Evolutionary conservation across 2,329 filamentous ascomycete genomes (phyloP).

Genomic region (Pseudopithomyces maydicus): DNA sequence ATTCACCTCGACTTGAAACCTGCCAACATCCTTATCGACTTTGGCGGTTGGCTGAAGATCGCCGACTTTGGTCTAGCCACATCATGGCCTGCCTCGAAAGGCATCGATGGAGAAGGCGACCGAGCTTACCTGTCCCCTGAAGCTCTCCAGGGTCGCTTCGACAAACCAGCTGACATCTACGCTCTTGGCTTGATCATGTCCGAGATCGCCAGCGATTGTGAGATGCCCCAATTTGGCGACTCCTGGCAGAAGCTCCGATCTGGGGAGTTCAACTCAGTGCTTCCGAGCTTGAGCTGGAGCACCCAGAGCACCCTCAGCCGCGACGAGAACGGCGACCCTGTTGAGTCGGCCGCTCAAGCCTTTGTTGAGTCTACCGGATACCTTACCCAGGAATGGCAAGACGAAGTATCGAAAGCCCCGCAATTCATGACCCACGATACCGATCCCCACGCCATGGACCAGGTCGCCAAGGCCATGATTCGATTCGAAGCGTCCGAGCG

Average conservation of each 20-base stretch:
- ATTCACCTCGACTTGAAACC: slow-evolving; percentile 87
- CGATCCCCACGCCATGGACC: slow-evolving; percentile 78
- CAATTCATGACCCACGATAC: slow-evolving; percentile 83
- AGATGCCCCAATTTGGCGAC: slow-evolving; percentile 88
- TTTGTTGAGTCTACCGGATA: slow-evolving; percentile 36
- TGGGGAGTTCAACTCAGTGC: slow-evolving; percentile 79
- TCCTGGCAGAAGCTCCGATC: slow-evolving; percentile 89
- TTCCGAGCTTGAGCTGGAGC: slow-evolving; percentile 86
- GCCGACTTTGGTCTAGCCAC: slow-evolving; percentile 86
- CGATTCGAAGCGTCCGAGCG: slow-evolving; percentile 73
- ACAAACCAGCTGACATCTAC: slow-evolving; percentile 92
- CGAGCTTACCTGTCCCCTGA: slow-evolving; percentile 96
- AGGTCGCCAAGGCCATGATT: slow-evolving; percentile 87
- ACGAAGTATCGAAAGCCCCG: slow-evolving; percentile 72
- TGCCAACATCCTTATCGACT: slow-evolving; percentile 81
- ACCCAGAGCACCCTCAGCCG: slow-evolving; percentile 70
- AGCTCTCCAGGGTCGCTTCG: slow-evolving; percentile 82
- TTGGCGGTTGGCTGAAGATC: slow-evolving; percentile 82
- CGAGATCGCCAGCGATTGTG: slow-evolving; percentile 92
- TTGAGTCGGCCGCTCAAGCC: slow-evolving; percentile 30
- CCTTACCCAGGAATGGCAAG: slow-evolving; percentile 28
- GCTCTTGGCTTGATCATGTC: slow-evolving; percentile 92
- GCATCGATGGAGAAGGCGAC: slow-evolving; percentile 90
- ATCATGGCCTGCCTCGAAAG: slow-evolving; percentile 73
- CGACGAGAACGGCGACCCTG: slow-evolving; percentile 63